Evolutionary conservation across 345 rosid species (phyloP), one percentile per base, ranked within the genome.

Genomic region (Salix exigua): DNA sequence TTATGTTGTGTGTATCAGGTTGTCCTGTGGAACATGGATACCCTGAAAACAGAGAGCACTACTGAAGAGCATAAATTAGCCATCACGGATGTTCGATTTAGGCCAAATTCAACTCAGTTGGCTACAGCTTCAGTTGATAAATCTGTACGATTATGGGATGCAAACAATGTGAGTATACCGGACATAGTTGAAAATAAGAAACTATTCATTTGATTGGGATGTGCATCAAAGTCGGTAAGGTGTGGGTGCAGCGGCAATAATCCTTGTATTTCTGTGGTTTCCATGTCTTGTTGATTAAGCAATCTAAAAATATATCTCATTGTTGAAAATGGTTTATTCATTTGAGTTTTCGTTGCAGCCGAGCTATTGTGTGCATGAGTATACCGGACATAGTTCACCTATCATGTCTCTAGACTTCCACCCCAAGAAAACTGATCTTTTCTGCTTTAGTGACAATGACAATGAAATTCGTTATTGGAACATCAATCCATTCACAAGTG

Each of bases 361-460:
- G 66, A 86, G 80, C 81, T 82, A 65, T 66, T 84, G 79, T 79
- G 70, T 83, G 81, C 82, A 83, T 51, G 85, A 86, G 51, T 83
- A 80, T 74, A 89, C 86, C 2, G 83, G 79, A n/a, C 95, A 87
- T 78, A 73, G 55, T 75, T 85, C 91, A 38, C 82, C 90, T 5
- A 77, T 91, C 28, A 84, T 88, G 90, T 89, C 93, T 76, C 88
- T 91, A 5, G 93, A 91, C 70, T 91, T 91, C 83, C 93, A 91
- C 67, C 96, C 91, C 30, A 86, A 77, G 81, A 89, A 89, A 80
- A 86, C 86, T 0, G 89, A 91, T 72, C 81, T 91, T 75, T 86
- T 89, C 71, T 88, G 96, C 66, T 88, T 84, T 68, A 88, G 88
- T 68, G 93, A 91, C 60, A 78, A 76, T 38, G 85, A 88, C 71